Percentiles rank a stretch among this genome's conserved stretches.
Conservation (phyloP, 176 grass and related monocot species). For the Saccharum officinarum region DNA sequence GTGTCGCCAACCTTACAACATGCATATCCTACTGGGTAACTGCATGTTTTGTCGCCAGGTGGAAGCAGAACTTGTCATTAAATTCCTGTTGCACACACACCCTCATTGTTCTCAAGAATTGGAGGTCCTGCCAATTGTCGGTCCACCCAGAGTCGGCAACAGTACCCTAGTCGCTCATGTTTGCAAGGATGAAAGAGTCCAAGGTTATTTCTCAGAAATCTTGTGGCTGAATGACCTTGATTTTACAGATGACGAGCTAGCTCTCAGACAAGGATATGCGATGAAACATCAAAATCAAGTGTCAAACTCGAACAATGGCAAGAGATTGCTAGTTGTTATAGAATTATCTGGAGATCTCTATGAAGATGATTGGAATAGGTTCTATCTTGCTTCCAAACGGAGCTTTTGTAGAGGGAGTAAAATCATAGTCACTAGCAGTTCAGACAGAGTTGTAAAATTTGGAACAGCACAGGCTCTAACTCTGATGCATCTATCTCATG, state of each 20-base stretch:
- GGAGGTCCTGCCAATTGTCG: background rate
- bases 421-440: background rate
- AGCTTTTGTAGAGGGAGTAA: background rate
- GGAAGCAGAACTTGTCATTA: background rate
- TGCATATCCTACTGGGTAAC: background rate
- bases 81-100: background rate
- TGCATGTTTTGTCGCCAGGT: conserved; percentile 3
- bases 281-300: background rate
- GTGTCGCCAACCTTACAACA: background rate
- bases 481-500: background rate
- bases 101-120: background rate
- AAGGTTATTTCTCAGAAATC: conserved; percentile 12
- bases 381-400: background rate
- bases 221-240: too few relatives aligned
- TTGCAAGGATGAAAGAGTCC: conserved; percentile 30
- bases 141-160: background rate
- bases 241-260: background rate
- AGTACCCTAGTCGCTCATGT: conserved; percentile 30
- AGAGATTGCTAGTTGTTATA: background rate
- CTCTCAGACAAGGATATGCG: background rate
- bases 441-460: background rate
- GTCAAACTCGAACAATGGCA: background rate
- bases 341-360: background rate
- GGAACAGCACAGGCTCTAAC: background rate
- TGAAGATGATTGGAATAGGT: background rate